Percentiles rank a stretch among this genome's conserved stretches.
Evolutionary conservation across 306 rosid species (phyloP).

Genomic region (Glycine latifolia): DNA sequence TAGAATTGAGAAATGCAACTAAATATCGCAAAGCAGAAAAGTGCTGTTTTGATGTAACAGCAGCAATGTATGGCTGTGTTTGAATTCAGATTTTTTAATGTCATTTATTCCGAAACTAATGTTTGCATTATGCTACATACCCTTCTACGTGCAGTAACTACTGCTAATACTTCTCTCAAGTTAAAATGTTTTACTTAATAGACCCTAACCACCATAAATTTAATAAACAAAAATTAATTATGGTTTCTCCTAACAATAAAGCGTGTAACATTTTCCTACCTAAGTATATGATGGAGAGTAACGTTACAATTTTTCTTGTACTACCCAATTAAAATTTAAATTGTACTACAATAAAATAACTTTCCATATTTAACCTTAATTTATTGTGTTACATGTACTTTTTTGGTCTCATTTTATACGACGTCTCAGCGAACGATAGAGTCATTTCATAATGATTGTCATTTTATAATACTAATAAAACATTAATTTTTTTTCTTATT

Average conservation of each 20-base stretch:
- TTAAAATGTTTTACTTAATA: no score
- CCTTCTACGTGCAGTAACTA: constrained; percentile 26
- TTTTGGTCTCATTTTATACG: neutral
- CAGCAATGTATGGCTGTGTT: no score
- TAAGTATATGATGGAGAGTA: neutral
- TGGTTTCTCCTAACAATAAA: neutral
- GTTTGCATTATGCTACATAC: constrained; percentile 7
- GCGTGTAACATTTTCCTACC: neutral
- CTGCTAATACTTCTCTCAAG: neutral
- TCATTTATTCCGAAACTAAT: constrained; percentile 40
- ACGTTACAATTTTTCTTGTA: neutral
- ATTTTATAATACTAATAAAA: no score
- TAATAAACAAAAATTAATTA: neutral
- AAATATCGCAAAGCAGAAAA: constrained; percentile 24
- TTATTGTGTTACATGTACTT: no score
- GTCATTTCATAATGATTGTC: neutral
- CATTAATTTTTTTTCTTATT: no score
- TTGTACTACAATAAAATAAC: no score
- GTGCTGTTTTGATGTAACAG: constrained; percentile 23
- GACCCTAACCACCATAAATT: no score
- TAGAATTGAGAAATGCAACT: constrained; percentile 36
- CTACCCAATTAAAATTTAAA: no score
- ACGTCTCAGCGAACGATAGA: neutral
- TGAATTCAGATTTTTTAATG: no score
- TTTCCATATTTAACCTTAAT: no score